Conservation (phyloP, 2,329 filamentous ascomycete species). For the Fusarium tjaetaba region DNA sequence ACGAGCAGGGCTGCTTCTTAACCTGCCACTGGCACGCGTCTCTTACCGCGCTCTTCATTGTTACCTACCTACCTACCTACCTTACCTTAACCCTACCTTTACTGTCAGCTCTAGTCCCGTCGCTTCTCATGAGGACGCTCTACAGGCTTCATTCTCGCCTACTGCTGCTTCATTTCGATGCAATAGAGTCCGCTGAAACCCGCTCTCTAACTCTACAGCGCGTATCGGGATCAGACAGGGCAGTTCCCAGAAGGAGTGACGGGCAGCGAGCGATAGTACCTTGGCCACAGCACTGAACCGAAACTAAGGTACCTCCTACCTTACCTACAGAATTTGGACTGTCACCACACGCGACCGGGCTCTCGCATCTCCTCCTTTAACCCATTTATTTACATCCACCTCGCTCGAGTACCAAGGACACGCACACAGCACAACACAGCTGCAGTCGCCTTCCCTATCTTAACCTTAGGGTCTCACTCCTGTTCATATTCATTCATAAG, state of each 20-base stretch:
- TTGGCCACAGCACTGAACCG: background rate
- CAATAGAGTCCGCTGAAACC: constrained; percentile 7
- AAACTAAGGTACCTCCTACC: background rate
- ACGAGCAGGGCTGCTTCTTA: constrained; percentile 32
- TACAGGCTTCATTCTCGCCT: constrained; percentile 8
- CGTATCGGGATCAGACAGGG: background rate
- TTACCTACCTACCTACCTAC: background rate
- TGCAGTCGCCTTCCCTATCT: background rate
- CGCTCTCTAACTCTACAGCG: background rate
- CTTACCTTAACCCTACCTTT: background rate
- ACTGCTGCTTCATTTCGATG: constrained; percentile 10
- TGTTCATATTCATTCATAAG: constrained; percentile 11
- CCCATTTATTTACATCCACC: constrained; percentile 38
- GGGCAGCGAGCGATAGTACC: constrained; percentile 17
- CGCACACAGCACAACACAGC: background rate
- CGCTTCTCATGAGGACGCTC: constrained; percentile 32
- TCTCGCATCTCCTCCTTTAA: constrained; percentile 38
- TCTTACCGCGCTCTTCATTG: constrained; percentile 33
- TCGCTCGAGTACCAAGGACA: constrained; percentile 12
- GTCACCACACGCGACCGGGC: constrained; percentile 37
- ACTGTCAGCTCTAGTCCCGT: constrained; percentile 2
- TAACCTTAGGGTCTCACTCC: background rate
- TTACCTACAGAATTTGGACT: constrained; percentile 4
- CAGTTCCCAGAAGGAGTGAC: background rate
- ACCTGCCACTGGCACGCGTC: constrained; percentile 46